Evolutionary conservation across 441 rosid genomes (phyloP).

Genomic region (Iberis amara): DNA sequence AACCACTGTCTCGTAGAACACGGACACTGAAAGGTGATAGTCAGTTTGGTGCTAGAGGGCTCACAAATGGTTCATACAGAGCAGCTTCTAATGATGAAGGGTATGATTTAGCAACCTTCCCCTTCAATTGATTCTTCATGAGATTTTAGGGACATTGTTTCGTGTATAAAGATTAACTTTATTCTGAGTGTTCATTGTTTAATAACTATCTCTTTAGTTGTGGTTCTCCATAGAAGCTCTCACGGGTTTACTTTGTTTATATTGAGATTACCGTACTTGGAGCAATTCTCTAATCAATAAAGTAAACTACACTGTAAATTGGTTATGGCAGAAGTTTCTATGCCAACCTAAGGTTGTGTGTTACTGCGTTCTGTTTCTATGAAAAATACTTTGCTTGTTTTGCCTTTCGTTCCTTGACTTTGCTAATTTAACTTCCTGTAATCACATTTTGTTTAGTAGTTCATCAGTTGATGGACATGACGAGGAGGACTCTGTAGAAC

Average conservation of each 20-base stretch:
- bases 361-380: neutral
- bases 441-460: constrained; percentile 40
- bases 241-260: neutral
- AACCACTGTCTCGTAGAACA: constrained; percentile 86
- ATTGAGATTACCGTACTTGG: neutral
- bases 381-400: constrained; percentile 4
- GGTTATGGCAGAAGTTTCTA: constrained; percentile 20
- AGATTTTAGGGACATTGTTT: constrained; percentile 12
- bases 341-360: constrained; percentile 12
- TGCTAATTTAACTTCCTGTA: constrained; percentile 10
- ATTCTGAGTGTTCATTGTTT: constrained; percentile 11
- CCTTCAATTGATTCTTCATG: constrained; percentile 19
- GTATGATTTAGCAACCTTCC: constrained; percentile 38
- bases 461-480: constrained; percentile 81
- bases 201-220: constrained; percentile 4
- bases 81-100: constrained; percentile 68
- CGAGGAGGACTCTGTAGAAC: constrained; percentile 59
- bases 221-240: neutral
- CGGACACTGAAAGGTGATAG: constrained; percentile 72
- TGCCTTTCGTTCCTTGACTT: constrained; percentile 1
- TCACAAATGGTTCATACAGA: constrained; percentile 62
- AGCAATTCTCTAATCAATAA: constrained; percentile 12
- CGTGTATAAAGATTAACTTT: constrained; percentile 1
- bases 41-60: constrained; percentile 53
- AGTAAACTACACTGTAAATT: constrained; percentile 6